Evolutionary conservation across 306 rosid species (phyloP).

Genomic region (Elaeagnus macrophylla): DNA sequence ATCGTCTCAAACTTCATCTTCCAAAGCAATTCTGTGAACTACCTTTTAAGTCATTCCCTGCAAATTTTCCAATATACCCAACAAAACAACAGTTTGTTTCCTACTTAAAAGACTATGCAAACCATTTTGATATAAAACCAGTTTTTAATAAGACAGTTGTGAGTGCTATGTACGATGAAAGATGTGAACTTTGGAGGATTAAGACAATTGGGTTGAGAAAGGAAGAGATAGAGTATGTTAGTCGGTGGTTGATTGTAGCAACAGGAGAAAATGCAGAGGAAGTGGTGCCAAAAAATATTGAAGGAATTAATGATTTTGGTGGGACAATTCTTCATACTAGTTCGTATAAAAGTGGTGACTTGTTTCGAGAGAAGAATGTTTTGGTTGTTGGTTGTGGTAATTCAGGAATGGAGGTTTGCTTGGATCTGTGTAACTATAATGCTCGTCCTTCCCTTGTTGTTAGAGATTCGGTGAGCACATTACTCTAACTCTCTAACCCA

Average conservation of each 20-base stretch:
- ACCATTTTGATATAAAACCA: conserved; percentile 45
- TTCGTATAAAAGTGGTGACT: conserved; percentile 54
- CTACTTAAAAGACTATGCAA: conserved; percentile 49
- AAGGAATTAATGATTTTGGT: conserved; percentile 47
- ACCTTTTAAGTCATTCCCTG: conserved; percentile 72
- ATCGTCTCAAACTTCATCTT: conserved; percentile 85
- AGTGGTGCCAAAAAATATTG: conserved; percentile 42
- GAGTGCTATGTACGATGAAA: conserved; percentile 44
- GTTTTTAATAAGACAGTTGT: conserved; percentile 40
- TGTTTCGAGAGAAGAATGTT: conserved; percentile 59
- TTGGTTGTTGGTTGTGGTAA: conserved; percentile 95
- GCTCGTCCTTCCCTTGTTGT: conserved; percentile 74
- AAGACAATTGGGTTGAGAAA: conserved; percentile 25
- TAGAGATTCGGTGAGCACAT: conserved; percentile 58
- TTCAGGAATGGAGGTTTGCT: conserved; percentile 92
- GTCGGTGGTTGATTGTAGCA: conserved; percentile 70
- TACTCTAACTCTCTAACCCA: background rate
- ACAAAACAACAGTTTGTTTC: conserved; percentile 64
- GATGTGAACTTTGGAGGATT: conserved; percentile 43
- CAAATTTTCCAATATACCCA: conserved; percentile 68
- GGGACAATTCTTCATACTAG: conserved; percentile 67
- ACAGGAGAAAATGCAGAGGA: conserved; percentile 86
- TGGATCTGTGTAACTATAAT: conserved; percentile 75
- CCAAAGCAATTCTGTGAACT: conserved; percentile 83
- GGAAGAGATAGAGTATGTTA: conserved; percentile 37